Conservation (phyloP, 257 asterid genomes). For the Haberlea rhodopensis region DNA sequence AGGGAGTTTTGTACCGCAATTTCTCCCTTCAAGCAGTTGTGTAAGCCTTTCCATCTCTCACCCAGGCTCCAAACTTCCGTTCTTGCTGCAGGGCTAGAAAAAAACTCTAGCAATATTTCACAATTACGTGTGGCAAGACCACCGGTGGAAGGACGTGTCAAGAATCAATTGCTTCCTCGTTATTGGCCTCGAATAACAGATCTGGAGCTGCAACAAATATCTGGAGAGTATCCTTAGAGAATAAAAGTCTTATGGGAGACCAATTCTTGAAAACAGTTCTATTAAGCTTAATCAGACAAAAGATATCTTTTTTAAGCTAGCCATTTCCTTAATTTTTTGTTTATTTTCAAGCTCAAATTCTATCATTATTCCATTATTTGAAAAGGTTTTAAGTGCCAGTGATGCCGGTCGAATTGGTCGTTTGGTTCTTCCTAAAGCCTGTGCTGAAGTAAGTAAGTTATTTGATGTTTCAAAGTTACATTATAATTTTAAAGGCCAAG, state of each 20-base stretch:
- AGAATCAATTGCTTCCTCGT: constrained; percentile 95
- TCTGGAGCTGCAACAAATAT: constrained; percentile 88
- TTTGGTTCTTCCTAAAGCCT: constrained; percentile 98
- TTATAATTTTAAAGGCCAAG: background rate
- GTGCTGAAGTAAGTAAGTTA: constrained; percentile 80
- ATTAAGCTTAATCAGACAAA: background rate
- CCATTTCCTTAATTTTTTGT: constrained; percentile 50
- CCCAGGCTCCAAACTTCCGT: constrained; percentile 63
- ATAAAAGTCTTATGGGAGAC: background rate
- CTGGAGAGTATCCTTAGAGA: constrained; percentile 88
- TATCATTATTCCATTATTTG: constrained; percentile 82
- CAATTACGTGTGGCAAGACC: constrained; percentile 91
- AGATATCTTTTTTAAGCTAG: constrained; percentile 6
- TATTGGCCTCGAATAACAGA: constrained; percentile 98
- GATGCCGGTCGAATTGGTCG: constrained; percentile 99
- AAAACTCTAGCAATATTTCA: constrained; percentile 46
- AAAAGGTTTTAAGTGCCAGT: constrained; percentile 97
- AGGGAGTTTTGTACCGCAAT: constrained; percentile 41
- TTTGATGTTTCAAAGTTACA: constrained; percentile 16
- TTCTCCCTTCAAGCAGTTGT: constrained; percentile 56
- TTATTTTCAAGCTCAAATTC: constrained; percentile 69
- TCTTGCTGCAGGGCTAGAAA: constrained; percentile 51
- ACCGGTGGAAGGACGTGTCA: constrained; percentile 88
- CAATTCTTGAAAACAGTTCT: background rate
- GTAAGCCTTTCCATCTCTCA: constrained; percentile 62